Base-by-base conservation (phyloP, 2,329 filamentous ascomycete genomes). In the Zalaria sp. region DNA sequence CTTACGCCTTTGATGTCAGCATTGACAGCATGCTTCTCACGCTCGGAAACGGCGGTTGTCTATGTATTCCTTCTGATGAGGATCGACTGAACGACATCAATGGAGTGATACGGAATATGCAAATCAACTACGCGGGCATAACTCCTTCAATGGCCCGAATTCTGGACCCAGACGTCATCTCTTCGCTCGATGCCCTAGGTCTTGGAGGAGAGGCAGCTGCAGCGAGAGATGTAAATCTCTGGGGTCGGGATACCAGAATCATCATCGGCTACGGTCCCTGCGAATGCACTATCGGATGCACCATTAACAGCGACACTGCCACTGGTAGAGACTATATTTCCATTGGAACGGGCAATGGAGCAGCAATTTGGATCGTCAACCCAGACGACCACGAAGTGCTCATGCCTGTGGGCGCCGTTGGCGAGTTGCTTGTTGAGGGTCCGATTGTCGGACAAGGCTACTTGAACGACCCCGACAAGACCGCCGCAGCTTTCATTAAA, bases 81-180 rank as follows among this genome's bases (percentile, higher is more conserved):
- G 63, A 67, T 11, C 61, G 67, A 2, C 56, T 69, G 45, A 67
- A 68, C 42, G 65, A 71, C 45, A 57, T 71, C 25, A 58, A 63
- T 9, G 64, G 63, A 7, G 66, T 49, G 2, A 60, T 62, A 39
- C 55, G 55, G 34, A 51, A 49, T 7, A 51, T 60, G 42, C 49
- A 52, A 2, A 51, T 58, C 25, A 70, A 70, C 31, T 65, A 61
- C 56, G 58, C 61, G 7, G 55, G 61, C 41, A 50, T 69, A 10
- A 71, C 68, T 0, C 68, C 69, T 1, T 63, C 65, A 0, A 57
- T 65, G 35, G 63, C 62, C 6, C 52, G 54, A 26, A 58, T 64
- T 6, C 53, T 67, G 28, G 57, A 63, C 35, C 62, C 63, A 5
- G 10, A 56, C 59, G 1, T 60, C 45, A 29, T 65, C 51, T 29